Percentiles rank a stretch among this genome's conserved stretches.
Evolutionary conservation across 768 basidiomycete genomes (phyloP).

Genomic region (Antrodiella citrinella): DNA sequence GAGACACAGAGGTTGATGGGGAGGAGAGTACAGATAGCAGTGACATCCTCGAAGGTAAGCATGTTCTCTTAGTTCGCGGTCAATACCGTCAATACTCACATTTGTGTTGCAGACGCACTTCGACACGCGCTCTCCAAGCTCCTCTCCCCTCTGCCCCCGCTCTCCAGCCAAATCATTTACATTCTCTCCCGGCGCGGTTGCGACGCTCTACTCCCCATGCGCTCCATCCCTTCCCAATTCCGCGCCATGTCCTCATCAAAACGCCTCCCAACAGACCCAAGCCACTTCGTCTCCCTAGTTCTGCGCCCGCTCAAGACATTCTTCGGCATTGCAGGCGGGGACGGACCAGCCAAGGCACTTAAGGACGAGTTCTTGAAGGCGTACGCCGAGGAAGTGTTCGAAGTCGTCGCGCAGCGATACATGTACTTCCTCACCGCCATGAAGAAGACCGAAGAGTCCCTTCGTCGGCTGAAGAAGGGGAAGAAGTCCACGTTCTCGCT

Average conservation of each 20-base stretch:
- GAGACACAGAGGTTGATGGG: constrained; percentile 24
- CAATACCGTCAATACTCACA: neutral
- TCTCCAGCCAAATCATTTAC: constrained; percentile 55
- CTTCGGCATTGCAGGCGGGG: constrained; percentile 51
- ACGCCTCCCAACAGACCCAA: constrained; percentile 66
- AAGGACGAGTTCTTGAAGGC: constrained; percentile 42
- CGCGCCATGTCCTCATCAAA: constrained; percentile 70
- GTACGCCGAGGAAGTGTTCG: constrained; percentile 59
- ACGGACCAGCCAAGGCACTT: constrained; percentile 54
- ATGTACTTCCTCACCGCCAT: constrained; percentile 71
- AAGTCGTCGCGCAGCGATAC: constrained; percentile 67
- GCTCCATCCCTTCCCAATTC: constrained; percentile 86
- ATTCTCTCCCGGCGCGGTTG: constrained; percentile 77
- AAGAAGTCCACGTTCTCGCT: constrained; percentile 75
- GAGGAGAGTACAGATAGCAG: too few species aligned
- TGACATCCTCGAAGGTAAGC: constrained; percentile 46
- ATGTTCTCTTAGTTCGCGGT: neutral
- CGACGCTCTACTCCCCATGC: constrained; percentile 77
- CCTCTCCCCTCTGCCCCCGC: constrained; percentile 41
- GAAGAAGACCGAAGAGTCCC: constrained; percentile 88
- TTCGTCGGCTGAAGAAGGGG: constrained; percentile 80
- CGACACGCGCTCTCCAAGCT: constrained; percentile 42
- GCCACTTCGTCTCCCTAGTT: constrained; percentile 78
- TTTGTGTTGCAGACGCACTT: constrained; percentile 41
- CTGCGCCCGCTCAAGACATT: constrained; percentile 73